Evolutionary conservation across 2,329 filamentous ascomycete genomes (phyloP).

Genomic region (Dactylellina drechsleri): DNA sequence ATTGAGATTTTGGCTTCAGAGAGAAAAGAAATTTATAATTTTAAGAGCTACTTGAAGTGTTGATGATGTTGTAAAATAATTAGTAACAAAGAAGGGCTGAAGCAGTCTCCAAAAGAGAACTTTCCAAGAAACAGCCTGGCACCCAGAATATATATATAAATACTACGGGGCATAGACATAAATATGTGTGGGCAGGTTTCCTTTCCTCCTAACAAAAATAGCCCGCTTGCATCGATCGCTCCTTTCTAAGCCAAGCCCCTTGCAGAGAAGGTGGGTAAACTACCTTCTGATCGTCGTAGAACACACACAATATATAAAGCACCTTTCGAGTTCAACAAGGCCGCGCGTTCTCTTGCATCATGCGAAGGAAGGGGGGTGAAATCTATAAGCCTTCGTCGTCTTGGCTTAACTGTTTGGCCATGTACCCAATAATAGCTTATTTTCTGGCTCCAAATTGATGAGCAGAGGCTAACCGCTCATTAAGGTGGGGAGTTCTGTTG

Average conservation of each 20-base stretch:
- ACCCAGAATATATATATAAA: conserved; percentile 12
- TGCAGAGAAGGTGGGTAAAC: too few species aligned
- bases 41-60: conserved; percentile 28
- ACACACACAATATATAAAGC: too few species aligned
- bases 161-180: too few species aligned
- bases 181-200: too few species aligned
- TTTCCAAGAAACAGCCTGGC: neutral
- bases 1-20: conserved; percentile 3
- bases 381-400: neutral
- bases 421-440: conserved; percentile 25
- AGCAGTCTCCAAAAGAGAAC: conserved; percentile 29
- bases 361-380: neutral
- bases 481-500: too few species aligned
- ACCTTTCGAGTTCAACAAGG: conserved; percentile 1
- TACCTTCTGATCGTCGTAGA: too few species aligned
- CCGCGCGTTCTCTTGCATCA: conserved; percentile 39
- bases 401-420: neutral
- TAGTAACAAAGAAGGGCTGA: conserved; percentile 28
- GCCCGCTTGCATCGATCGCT: neutral
- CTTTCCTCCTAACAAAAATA: too few species aligned
- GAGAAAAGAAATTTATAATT: neutral
- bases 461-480: too few species aligned
- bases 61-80: conserved; percentile 42
- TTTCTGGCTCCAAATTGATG: neutral
- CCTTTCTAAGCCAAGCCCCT: neutral